Conservation (phyloP, 169 alveolate species). For the Cryptosporidium baileyi region DNA sequence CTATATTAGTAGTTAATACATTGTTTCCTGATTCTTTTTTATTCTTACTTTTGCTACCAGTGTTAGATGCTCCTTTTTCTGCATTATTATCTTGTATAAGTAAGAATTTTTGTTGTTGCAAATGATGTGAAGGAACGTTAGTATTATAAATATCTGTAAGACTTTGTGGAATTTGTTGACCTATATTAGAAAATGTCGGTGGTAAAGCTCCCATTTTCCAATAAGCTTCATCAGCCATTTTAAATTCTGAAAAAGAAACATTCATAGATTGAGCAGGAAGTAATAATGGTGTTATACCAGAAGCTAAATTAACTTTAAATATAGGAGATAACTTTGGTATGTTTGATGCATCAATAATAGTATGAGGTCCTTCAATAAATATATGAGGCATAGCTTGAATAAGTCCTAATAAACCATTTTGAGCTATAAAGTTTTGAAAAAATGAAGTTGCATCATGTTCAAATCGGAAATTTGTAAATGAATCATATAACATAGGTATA, state of each 20-base stretch:
- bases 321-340: slow-evolving; percentile 39
- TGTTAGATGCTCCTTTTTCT: neutral
- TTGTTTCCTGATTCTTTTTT: neutral
- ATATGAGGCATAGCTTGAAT: slow-evolving; percentile 66
- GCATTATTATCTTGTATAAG: neutral
- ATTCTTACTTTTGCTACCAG: neutral
- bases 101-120: neutral
- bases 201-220: slow-evolving; percentile 63
- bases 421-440: slow-evolving; percentile 24
- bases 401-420: slow-evolving; percentile 53
- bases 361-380: slow-evolving; percentile 67
- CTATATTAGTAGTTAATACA: neutral
- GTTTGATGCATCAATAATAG: slow-evolving; percentile 21
- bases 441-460: slow-evolving; percentile 67
- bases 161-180: neutral
- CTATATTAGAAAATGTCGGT: slow-evolving; percentile 2
- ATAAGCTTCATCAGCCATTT: slow-evolving; percentile 60
- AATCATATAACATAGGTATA: slow-evolving; percentile 50
- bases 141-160: neutral
- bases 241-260: slow-evolving; percentile 44
- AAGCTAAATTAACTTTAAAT: slow-evolving; percentile 24
- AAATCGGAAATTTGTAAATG: slow-evolving; percentile 42
- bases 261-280: slow-evolving; percentile 65
- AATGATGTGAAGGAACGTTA: too few relatives aligned
- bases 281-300: slow-evolving; percentile 55